Evolutionary conservation across 1,139 yeast genomes (phyloP), one percentile per base, ranked within the genome.

Genomic region (Blastobotrys ciferrii): DNA sequence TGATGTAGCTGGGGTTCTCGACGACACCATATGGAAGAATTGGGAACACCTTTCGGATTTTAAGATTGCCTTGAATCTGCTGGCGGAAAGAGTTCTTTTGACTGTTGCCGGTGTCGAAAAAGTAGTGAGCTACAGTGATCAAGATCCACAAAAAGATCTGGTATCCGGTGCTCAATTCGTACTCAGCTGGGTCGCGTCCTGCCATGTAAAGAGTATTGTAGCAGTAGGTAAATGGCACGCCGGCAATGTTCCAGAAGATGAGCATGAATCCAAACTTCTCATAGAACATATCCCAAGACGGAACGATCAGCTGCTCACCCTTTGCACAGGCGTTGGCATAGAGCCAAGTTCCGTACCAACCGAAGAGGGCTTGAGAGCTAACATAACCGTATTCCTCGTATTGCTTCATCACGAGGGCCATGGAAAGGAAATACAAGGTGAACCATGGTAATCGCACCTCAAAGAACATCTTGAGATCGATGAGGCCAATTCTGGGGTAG

Each of bases 201-300:
- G 82, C 82, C 62, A 92, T 70, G 73, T 72, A 92, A 59, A 92
- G 75, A 9, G 96, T 87, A 68, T 95, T 85, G 67, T 89, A 96
- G 70, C 96, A 88, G 74, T 92, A 92, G 44, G 98, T 92, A 80
- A 83, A 92, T 46, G 98, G 98, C 37, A 92, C 98, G 61, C 98
- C 98, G 33, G 98, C 96, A 69, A 92, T 88, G 73, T 92, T 92
- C 98, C 98, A 92, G 76, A 92, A 92, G 60, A 91, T 81, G 58
- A 92, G 80, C 97, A 92, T 89, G 74, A 94, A 92, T 11, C 98
- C 98, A 62, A 92, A 92, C 71, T 94, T 92, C 69, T 92, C 98
- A 69, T 92, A 92, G 42, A 96, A 97, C 97, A 92, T 91, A 69
- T 92, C 98, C 98, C 98, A 92, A 15, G 96, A 85, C 56, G 98